Evolutionary conservation across 164 flowering plant species (phyloP).

Genomic region (Warburgia ugandensis): DNA sequence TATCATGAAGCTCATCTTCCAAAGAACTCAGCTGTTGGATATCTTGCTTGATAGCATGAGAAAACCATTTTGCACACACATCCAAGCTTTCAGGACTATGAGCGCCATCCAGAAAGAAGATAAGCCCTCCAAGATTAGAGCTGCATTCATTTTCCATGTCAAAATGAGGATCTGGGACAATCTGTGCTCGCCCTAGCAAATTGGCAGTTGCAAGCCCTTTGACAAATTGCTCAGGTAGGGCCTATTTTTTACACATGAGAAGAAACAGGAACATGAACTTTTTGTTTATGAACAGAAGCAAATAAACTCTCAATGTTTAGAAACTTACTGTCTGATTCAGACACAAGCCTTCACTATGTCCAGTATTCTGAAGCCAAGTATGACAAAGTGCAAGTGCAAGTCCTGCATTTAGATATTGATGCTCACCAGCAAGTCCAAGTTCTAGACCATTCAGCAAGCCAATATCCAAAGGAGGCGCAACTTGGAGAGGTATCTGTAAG

Average conservation of each 20-base stretch:
- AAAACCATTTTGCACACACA: slow-evolving; percentile 86
- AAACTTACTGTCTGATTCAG: slow-evolving; percentile 52
- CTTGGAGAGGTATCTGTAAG: slow-evolving; percentile 67
- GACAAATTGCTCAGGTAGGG: slow-evolving; percentile 71
- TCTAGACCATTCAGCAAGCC: slow-evolving; percentile 54
- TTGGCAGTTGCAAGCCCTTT: slow-evolving; percentile 68
- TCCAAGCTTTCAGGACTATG: slow-evolving; percentile 99
- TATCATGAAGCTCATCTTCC: slow-evolving; percentile 15
- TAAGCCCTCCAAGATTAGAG: slow-evolving; percentile 36
- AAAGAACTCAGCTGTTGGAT: slow-evolving; percentile 16
- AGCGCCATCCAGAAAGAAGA: slow-evolving; percentile 93
- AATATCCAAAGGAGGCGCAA: slow-evolving; percentile 59
- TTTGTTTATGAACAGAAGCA: too few species aligned
- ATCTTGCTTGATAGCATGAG: slow-evolving; percentile 47
- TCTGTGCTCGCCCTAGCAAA: slow-evolving; percentile 90
- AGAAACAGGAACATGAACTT: too few species aligned
- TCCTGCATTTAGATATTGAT: slow-evolving; percentile 82
- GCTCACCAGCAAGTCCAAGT: slow-evolving; percentile 92
- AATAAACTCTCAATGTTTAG: too few species aligned
- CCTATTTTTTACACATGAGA: too few species aligned
- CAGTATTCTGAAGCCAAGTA: slow-evolving; percentile 75
- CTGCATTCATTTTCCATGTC: slow-evolving; percentile 22
- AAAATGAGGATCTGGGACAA: slow-evolving; percentile 47
- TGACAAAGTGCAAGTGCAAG: slow-evolving; percentile 75
- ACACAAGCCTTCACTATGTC: slow-evolving; percentile 42